Conservation (phyloP, 2,329 filamentous ascomycete genomes). For the Saccharata proteae region DNA sequence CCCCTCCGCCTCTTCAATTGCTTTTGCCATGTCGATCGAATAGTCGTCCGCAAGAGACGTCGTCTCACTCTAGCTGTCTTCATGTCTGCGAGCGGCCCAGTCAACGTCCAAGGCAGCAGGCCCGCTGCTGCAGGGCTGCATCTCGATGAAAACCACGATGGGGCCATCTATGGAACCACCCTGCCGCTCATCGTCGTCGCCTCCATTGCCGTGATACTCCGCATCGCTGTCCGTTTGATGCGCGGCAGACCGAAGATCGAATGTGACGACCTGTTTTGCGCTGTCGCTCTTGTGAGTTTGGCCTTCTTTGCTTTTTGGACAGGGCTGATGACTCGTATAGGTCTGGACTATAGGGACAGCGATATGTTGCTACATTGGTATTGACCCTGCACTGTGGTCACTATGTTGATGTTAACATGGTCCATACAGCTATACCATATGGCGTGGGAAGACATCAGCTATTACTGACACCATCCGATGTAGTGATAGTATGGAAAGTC, state of each 20-base stretch:
- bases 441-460: slow-evolving; percentile 5
- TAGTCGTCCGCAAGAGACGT: too few relatives aligned
- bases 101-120: too few relatives aligned
- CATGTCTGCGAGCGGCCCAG: too few relatives aligned
- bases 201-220: slow-evolving; percentile 2
- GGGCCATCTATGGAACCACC: slow-evolving; percentile 3
- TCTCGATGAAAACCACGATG: slow-evolving; percentile 1
- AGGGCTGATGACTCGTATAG: neutral
- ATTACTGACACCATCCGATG: neutral
- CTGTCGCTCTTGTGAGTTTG: slow-evolving; percentile 4
- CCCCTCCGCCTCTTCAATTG: too few relatives aligned
- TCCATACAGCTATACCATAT: slow-evolving; percentile 1
- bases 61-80: too few relatives aligned
- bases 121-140: slow-evolving; percentile 4
- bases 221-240: neutral
- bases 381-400: neutral
- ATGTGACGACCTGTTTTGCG: slow-evolving; percentile 3
- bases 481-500: slow-evolving; percentile 7
- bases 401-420: neutral
- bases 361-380: slow-evolving; percentile 5
- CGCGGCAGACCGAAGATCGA: neutral
- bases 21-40: too few relatives aligned
- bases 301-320: neutral
- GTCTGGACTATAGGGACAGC: slow-evolving; percentile 5
- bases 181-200: slow-evolving; percentile 6